Conservation (phyloP, 176 grass and related monocot species). For the Lolium multiflorum region DNA sequence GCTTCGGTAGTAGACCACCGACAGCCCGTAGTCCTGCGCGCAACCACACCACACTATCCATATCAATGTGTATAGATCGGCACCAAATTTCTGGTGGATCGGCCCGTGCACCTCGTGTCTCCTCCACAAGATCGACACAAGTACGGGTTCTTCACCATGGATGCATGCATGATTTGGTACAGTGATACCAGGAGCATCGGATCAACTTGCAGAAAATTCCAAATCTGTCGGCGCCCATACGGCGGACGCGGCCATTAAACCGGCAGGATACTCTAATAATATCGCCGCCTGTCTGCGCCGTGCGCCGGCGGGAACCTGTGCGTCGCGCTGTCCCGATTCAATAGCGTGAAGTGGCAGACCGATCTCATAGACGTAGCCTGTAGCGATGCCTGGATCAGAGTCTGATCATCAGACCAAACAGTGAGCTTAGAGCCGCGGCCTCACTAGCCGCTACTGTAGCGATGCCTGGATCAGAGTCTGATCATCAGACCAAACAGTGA, state of each 20-base stretch:
- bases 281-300: constrained; percentile 13
- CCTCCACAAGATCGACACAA: neutral
- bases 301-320: neutral
- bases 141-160: neutral
- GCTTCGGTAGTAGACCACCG: constrained; percentile 75
- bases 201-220: constrained; percentile 5
- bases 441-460: neutral
- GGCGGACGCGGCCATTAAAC: constrained; percentile 5
- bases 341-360: neutral
- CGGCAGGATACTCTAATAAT: neutral
- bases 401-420: constrained; percentile 4
- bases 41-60: neutral
- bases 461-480: neutral
- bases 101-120: constrained; percentile 7
- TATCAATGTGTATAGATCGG: neutral
- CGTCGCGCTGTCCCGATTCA: neutral
- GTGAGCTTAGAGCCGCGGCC: neutral
- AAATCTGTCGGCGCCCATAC: constrained; percentile 25
- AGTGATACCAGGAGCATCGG: neutral
- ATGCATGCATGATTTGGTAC: neutral
- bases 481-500: neutral
- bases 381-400: neutral
- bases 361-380: constrained; percentile 14
- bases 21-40: constrained; percentile 84
- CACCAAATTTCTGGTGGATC: neutral